Conservation (phyloP, 2,329 filamentous ascomycete species). For the Trichoderma sp. region DNA sequence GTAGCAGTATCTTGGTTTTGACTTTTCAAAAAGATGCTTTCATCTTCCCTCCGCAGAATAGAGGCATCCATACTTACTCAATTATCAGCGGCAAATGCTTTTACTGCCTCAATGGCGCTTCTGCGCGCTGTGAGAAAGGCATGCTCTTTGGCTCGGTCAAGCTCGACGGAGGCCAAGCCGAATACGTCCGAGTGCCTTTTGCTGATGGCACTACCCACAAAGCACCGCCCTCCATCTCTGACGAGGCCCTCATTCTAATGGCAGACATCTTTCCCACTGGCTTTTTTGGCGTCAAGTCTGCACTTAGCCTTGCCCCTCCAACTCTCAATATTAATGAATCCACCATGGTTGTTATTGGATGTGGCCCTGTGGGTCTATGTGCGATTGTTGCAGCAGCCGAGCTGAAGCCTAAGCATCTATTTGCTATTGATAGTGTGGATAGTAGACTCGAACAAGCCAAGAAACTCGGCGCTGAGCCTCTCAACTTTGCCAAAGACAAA, state of each 20-base stretch:
- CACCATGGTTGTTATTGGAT: slow-evolving; percentile 79
- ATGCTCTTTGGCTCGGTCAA: slow-evolving; percentile 68
- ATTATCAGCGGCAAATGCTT: slow-evolving; percentile 63
- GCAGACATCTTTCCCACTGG: slow-evolving; percentile 90
- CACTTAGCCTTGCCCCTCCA: slow-evolving; percentile 62
- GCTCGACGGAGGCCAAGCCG: slow-evolving; percentile 78
- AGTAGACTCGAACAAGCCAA: slow-evolving; percentile 72
- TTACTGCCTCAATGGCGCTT: slow-evolving; percentile 77
- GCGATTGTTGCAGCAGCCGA: slow-evolving; percentile 77
- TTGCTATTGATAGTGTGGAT: slow-evolving; percentile 78
- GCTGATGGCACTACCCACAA: slow-evolving; percentile 81
- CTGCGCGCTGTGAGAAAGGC: slow-evolving; percentile 73
- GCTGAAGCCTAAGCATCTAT: slow-evolving; percentile 71
- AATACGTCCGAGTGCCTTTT: slow-evolving; percentile 78
- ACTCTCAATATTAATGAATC: slow-evolving; percentile 46
- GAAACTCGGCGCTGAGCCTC: slow-evolving; percentile 75
- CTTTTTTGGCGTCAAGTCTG: slow-evolving; percentile 80
- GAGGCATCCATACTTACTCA: background rate
- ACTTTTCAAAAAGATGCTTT: background rate
- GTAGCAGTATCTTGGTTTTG: slow-evolving; percentile 28
- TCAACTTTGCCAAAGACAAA: slow-evolving; percentile 72
- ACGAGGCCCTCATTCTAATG: slow-evolving; percentile 80
- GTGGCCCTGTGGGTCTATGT: slow-evolving; percentile 83
- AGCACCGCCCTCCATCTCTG: slow-evolving; percentile 66
- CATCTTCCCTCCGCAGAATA: background rate